phyloP scores from a whole-genome alignment of 768 basidiomycete species.

The Pulveroboletus ravenelii region DNA sequence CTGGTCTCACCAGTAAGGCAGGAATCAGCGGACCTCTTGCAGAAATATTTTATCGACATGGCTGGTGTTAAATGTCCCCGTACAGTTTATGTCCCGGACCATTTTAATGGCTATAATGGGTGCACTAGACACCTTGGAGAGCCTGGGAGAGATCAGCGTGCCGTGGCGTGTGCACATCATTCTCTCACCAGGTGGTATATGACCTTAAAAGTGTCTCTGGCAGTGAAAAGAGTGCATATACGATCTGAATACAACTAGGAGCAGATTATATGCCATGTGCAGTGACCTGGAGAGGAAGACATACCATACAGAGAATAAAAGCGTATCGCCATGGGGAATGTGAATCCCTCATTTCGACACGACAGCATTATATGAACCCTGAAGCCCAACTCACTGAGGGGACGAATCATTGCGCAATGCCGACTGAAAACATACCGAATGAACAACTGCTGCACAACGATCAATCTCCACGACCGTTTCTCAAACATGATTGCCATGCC shows the following conservation, averaged over 20 bases:
- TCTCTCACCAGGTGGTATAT: slow-evolving; percentile 64
- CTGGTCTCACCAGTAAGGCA: neutral
- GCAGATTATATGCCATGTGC: neutral
- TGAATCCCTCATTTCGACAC: slow-evolving; percentile 60
- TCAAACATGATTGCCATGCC: slow-evolving; percentile 74
- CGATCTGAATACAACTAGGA: slow-evolving; percentile 75
- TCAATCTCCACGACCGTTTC: slow-evolving; percentile 55
- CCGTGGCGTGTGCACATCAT: neutral
- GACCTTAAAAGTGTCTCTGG: slow-evolving; percentile 82
- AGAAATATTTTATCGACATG: slow-evolving; percentile 53
- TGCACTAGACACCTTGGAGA: slow-evolving; percentile 62
- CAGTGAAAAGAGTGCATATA: slow-evolving; percentile 70
- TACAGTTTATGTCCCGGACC: slow-evolving; percentile 56
- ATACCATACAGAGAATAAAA: slow-evolving; percentile 76
- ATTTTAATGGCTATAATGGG: slow-evolving; percentile 54
- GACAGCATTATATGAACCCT: slow-evolving; percentile 82
- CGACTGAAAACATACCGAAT: slow-evolving; percentile 48
- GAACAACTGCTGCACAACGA: slow-evolving; percentile 84
- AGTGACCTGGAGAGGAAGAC: slow-evolving; percentile 10
- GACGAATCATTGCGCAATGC: neutral
- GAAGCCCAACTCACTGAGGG: slow-evolving; percentile 49
- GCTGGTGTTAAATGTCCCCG: slow-evolving; percentile 49
- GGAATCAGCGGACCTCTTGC: slow-evolving; percentile 38
- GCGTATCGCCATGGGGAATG: slow-evolving; percentile 78
- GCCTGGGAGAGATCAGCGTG: slow-evolving; percentile 46